A percentile compares a stretch with the other conserved stretches of the same genome.
These are phyloP conservation scores for Teratosphaeria pseudoeucalypti DNA, from an alignment of 2,329 filamentous ascomycete species.

Conservation along the genomic window DNA sequence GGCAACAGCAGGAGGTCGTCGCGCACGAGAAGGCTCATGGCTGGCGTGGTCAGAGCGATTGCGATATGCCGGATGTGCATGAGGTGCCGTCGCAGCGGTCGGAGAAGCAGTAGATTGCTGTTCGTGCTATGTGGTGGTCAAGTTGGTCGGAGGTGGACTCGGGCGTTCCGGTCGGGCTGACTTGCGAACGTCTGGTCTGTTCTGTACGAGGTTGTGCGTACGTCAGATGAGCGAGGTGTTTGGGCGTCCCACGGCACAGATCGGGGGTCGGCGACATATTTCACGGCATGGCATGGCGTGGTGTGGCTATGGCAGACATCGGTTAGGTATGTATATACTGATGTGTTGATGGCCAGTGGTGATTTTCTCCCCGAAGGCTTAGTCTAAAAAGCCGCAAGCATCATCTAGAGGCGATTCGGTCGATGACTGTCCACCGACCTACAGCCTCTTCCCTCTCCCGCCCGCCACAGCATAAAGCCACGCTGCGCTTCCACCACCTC, in stretches of 20 bases:
- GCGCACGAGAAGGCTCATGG: not conserved
- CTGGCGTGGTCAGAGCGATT: not conserved
- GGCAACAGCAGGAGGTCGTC: constrained; percentile 11
- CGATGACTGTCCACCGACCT: too few species aligned
- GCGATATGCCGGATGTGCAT: not conserved
- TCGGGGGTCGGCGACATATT: too few species aligned
- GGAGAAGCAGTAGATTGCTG: not conserved
- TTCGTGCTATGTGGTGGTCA: not conserved
- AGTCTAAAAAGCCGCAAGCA: too few species aligned
- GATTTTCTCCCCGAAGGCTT: too few species aligned
- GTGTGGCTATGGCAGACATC: too few species aligned
- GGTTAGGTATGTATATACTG: too few species aligned
- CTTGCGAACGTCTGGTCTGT: not conserved
- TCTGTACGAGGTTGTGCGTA: not conserved
- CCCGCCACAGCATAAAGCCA: too few species aligned
- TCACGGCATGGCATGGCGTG: too few species aligned
- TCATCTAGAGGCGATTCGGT: too few species aligned
- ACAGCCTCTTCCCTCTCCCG: too few species aligned
- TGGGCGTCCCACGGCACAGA: not conserved
- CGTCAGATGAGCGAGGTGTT: not conserved
- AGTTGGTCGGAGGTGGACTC: not conserved
- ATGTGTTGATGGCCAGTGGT: too few species aligned
- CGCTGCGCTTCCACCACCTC: too few species aligned
- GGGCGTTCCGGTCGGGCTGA: not conserved
- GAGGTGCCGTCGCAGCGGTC: not conserved